phyloP scores from a whole-genome alignment of 495 filamentous ascomycete species.

The Talaromyces wortmannii region DNA sequence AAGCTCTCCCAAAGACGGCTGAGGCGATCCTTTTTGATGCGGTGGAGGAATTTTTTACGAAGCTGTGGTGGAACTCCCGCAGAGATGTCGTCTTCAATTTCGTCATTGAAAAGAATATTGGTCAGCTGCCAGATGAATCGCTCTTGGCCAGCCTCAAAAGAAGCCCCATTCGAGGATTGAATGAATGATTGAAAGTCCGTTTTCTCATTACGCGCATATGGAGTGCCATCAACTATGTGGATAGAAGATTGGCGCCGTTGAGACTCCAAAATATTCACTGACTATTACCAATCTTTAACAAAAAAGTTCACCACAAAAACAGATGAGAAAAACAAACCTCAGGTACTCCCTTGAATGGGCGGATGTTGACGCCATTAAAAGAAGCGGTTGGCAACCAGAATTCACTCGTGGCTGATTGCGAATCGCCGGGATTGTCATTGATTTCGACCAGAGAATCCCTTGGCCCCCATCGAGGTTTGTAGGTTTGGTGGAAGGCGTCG shows the following conservation, averaged over 20 bases:
- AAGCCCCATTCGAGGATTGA: slow-evolving; percentile 17
- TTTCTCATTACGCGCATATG: slow-evolving; percentile 26
- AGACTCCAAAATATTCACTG: slow-evolving; percentile 27
- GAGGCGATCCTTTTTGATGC: slow-evolving; percentile 48
- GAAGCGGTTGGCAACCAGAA: slow-evolving; percentile 29
- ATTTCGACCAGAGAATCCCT: slow-evolving; percentile 66
- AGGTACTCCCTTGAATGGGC: slow-evolving; percentile 16
- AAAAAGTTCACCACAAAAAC: neutral
- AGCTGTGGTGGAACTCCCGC: slow-evolving; percentile 33
- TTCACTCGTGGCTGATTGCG: slow-evolving; percentile 13
- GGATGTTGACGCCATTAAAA: slow-evolving; percentile 25
- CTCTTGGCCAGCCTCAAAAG: slow-evolving; percentile 21
- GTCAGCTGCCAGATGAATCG: slow-evolving; percentile 51
- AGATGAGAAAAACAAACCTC: slow-evolving; percentile 15
- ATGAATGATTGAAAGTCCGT: slow-evolving; percentile 27
- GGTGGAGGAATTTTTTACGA: slow-evolving; percentile 33
- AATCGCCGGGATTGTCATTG: slow-evolving; percentile 17
- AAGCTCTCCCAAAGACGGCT: slow-evolving; percentile 38
- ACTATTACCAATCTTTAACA: slow-evolving; percentile 10
- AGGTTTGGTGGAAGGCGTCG: slow-evolving; percentile 51
- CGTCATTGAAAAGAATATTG: slow-evolving; percentile 78
- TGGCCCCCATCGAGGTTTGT: slow-evolving; percentile 75
- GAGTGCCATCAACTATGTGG: slow-evolving; percentile 27
- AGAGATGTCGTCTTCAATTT: slow-evolving; percentile 39
- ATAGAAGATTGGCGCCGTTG: slow-evolving; percentile 30